Conservation (phyloP, 2,329 filamentous ascomycete species). For the Fusarium sp. region DNA sequence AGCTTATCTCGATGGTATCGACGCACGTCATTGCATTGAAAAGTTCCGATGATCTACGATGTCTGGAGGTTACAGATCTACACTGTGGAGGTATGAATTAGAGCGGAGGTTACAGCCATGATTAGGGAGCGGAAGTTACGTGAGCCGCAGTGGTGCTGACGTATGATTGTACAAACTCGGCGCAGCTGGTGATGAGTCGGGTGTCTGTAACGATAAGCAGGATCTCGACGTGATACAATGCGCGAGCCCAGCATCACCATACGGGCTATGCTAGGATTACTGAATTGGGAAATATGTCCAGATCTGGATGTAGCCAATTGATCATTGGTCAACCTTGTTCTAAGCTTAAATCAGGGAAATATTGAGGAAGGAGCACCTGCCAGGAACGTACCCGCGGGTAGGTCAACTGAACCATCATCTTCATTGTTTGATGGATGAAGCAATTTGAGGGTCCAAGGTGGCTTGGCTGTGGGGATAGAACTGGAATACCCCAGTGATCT, state of each 20-base stretch:
- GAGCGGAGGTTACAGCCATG: not conserved
- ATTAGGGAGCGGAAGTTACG: not conserved
- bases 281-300: not conserved
- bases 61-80: not conserved
- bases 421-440: not conserved
- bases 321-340: constrained; percentile 1
- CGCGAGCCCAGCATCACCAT: not conserved
- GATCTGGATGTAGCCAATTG: not conserved
- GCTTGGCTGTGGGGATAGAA: not conserved
- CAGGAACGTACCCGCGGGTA: not conserved
- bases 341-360: constrained; percentile 2
- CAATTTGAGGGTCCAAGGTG: constrained; percentile 1
- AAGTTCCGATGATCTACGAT: not conserved
- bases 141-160: not conserved
- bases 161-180: not conserved
- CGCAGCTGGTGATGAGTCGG: not conserved
- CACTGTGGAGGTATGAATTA: not conserved
- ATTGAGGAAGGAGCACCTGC: not conserved
- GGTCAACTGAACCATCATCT: not conserved
- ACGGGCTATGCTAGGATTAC: not conserved
- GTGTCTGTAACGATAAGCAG: not conserved
- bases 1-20: constrained; percentile 28
- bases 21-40: not conserved
- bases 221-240: not conserved
- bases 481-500: not conserved